Evolutionary conservation across 2,329 filamentous ascomycete species (phyloP), one percentile per base, ranked within the genome.

Genomic region (Cladosporium sp.): DNA sequence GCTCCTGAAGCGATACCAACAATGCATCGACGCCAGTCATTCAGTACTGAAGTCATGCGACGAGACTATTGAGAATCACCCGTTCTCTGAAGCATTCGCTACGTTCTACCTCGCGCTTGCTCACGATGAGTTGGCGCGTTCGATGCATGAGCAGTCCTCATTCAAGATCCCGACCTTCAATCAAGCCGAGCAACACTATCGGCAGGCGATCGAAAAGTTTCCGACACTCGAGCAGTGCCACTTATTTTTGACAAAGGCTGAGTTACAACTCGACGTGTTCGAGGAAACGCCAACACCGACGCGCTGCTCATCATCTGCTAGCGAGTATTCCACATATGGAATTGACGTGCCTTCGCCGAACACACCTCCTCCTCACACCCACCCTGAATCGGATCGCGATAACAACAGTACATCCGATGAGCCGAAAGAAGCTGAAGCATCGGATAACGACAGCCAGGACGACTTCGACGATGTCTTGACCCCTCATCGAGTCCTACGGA

Each of bases 61-160:
- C 7, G 42, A 31, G 41, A 48, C 13, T 6, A 16, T 11, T 32
- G 22, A 56, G 18, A 44, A 51, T 9, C n/a, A 46, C 2, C 60
- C 60, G 2, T 48, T 66, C 37, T 61, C 60, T 11, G 54, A 60
- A 10, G 48, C 58, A 4, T 77, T 71, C 58, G 66, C 77, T 37
- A 66, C 68, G 54, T 76, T 77, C 60, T 77, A 77, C 61, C 66
- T 67, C 9, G 76, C 70, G 3, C 63, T 74, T 9, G 73, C 68
- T 22, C 72, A 74, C 54, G 75, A 78, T 53, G 67, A 68, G 3
- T 66, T 77, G n/a, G 75, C 73, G 3, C 68, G 71, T 9, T 59
- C 67, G 31, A 72, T 75, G 46, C 74, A 77, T 50, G 65, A 72
- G n/a, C 70, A 71, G 57, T 77, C 75, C 2, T 60, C 59, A 18